Base-by-base conservation (phyloP, 176 grass and related monocot genomes). In the Oryza coarctata region DNA sequence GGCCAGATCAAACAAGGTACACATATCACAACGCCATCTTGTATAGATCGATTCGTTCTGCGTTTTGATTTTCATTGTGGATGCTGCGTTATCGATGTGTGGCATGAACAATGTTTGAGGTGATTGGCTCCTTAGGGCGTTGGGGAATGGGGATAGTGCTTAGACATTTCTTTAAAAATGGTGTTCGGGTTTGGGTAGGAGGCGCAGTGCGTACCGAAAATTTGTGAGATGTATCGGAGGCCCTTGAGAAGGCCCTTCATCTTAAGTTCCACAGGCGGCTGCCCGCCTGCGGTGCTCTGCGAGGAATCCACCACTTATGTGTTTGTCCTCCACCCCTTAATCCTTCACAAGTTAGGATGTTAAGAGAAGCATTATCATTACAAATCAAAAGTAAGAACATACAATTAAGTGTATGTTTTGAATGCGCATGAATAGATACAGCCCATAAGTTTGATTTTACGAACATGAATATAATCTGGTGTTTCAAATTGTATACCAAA, bases 221-320 rank as follows among this genome's bases (percentile, higher is more conserved):
- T 95, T 62, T 98, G 96, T 3, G 96, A 93, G 79, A 98, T 93
- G 77, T 98, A 98, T 17, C 96, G 93, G 40, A 98, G 93, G 79
- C 93, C 96, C 81, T 91, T 98, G 88, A 98, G 87, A 38, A 98
- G 89, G 20, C 93, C 93, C 80, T 98, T 98, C 96, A 98, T 98
- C 79, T 93, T 98, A 65, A 85, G 84, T 63, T 89, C 93, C 94
- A 92, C 83, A 90, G 88, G 88, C 83, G 88, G 83, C 73, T 85
- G 76, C 44, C 82, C 82, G 82, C 89, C 89, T 65, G 80, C 81
- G 64, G 81, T 65, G 74, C 76, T 65, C 55, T 44, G 65, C 5
- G 76, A 64, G 75, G 89, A 65, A 84, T 80, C 85, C 89, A 87
- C 89, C 43, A 84, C 81, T 87, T 61, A 14, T 11, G 34, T 84